Conservation (phyloP, 2,329 filamentous ascomycete species). For the Arachnomyces sp. region DNA sequence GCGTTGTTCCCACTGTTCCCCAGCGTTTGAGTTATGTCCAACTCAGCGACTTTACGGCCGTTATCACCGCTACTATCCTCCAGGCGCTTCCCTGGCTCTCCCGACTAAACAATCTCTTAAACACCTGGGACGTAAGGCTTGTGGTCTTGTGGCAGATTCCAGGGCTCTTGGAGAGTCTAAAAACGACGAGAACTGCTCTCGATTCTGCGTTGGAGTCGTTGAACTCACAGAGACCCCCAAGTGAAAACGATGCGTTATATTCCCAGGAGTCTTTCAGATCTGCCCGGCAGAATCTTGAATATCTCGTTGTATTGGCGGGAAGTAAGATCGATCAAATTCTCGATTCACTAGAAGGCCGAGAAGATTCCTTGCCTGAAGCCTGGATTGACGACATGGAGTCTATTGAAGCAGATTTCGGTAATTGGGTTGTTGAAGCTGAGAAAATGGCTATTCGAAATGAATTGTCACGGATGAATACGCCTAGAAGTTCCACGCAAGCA, state of each 20-base stretch:
- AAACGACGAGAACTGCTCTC: conserved; percentile 29
- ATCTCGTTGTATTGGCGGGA: conserved; percentile 62
- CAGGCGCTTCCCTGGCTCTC: conserved; percentile 76
- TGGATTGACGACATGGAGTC: conserved; percentile 85
- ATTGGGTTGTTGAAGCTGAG: conserved; percentile 75
- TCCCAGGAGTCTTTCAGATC: conserved; percentile 33
- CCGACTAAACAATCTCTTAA: conserved; percentile 62
- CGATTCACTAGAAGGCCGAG: conserved; percentile 72
- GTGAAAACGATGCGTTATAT: conserved; percentile 20
- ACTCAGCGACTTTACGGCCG: conserved; percentile 81
- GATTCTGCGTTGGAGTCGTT: conserved; percentile 26
- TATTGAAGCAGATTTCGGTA: conserved; percentile 66
- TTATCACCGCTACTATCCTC: conserved; percentile 86
- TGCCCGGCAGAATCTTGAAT: conserved; percentile 50
- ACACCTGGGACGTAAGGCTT: conserved; percentile 69
- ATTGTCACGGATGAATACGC: conserved; percentile 22
- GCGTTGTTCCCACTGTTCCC: conserved; percentile 33
- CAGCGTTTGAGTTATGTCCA: conserved; percentile 49
- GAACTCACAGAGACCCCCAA: conserved; percentile 18
- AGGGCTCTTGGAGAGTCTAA: conserved; percentile 55
- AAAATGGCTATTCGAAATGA: conserved; percentile 62
- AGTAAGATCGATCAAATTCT: conserved; percentile 74
- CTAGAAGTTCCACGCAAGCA: neutral
- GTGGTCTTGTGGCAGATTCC: conserved; percentile 67
- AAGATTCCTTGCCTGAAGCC: conserved; percentile 72